phyloP scores from a whole-genome alignment of 805 yeast species.

The Wickerhamomyces silvicola region DNA sequence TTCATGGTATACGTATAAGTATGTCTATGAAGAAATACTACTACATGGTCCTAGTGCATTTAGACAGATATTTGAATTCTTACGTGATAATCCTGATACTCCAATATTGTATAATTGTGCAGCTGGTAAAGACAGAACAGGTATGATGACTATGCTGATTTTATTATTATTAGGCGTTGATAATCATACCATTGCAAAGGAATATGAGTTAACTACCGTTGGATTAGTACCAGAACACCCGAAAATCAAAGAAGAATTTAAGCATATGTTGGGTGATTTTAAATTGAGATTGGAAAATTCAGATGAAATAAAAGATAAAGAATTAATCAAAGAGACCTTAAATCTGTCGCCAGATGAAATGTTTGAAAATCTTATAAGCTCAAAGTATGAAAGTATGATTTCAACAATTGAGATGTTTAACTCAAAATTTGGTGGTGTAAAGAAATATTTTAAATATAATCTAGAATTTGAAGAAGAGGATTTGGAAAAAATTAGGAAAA shows the following conservation, averaged over 20 bases:
- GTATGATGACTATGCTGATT: constrained; percentile 63
- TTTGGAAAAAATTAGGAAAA: constrained; percentile 28
- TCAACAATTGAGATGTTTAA: constrained; percentile 50
- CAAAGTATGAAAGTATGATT: constrained; percentile 66
- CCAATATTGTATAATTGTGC: constrained; percentile 69
- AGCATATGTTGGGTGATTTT: constrained; percentile 9
- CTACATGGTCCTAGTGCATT: constrained; percentile 42
- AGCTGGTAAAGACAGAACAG: constrained; percentile 86
- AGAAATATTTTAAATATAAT: constrained; percentile 36
- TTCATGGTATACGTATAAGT: constrained; percentile 55
- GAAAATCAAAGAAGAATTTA: constrained; percentile 17
- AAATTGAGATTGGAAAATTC: constrained; percentile 2
- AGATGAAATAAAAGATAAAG: constrained; percentile 2
- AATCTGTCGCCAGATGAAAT: constrained; percentile 36
- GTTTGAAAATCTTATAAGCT: constrained; percentile 52
- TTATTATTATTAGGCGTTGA: constrained; percentile 62
- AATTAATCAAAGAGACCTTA: constrained; percentile 3
- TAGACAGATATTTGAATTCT: constrained; percentile 42
- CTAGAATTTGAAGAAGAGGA: constrained; percentile 43
- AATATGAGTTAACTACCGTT: constrained; percentile 66
- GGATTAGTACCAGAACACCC: constrained; percentile 49
- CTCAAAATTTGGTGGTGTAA: constrained; percentile 47
- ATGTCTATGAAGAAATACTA: constrained; percentile 57
- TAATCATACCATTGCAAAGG: constrained; percentile 57
- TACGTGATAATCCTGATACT: constrained; percentile 47